Conservation (phyloP, 2,329 filamentous ascomycete genomes). For the Aphanoascus verrucosus region DNA sequence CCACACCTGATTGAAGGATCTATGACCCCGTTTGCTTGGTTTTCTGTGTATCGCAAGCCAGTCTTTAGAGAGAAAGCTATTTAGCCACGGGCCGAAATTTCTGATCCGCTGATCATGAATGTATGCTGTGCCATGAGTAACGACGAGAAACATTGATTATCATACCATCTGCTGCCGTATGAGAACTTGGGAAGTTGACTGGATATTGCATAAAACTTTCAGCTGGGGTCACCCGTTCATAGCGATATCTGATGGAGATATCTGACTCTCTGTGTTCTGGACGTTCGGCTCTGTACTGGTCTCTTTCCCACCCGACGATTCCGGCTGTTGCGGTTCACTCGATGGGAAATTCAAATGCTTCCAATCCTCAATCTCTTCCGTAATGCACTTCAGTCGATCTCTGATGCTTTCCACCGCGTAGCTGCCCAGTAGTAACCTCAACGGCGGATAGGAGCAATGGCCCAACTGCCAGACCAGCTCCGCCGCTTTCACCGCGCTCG, state of each 20-base stretch:
- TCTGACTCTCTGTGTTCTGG: background rate
- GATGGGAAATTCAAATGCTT: slow-evolving; percentile 65
- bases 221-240: background rate
- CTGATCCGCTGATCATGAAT: too few relatives aligned
- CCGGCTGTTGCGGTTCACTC: slow-evolving; percentile 20
- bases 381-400: slow-evolving; percentile 78
- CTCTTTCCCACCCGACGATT: background rate
- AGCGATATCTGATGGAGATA: background rate
- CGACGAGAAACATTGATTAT: too few relatives aligned
- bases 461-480: slow-evolving; percentile 91
- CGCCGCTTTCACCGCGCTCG: slow-evolving; percentile 82
- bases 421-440: slow-evolving; percentile 75
- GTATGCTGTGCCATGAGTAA: too few relatives aligned
- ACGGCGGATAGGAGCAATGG: slow-evolving; percentile 85
- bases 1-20: background rate
- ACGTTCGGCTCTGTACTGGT: background rate
- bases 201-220: background rate
- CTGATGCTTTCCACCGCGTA: slow-evolving; percentile 95
- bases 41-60: background rate
- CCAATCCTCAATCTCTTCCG: slow-evolving; percentile 91
- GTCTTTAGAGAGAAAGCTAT: background rate
- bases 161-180: too few relatives aligned
- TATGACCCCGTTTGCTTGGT: background rate
- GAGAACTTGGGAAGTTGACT: background rate
- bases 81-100: too few relatives aligned